A percentile compares a stretch with the other conserved stretches of the same genome.
These are phyloP conservation scores for Aquilaria agallochum DNA, from an alignment of 441 rosid genomes.

Conservation along the genomic window DNA sequence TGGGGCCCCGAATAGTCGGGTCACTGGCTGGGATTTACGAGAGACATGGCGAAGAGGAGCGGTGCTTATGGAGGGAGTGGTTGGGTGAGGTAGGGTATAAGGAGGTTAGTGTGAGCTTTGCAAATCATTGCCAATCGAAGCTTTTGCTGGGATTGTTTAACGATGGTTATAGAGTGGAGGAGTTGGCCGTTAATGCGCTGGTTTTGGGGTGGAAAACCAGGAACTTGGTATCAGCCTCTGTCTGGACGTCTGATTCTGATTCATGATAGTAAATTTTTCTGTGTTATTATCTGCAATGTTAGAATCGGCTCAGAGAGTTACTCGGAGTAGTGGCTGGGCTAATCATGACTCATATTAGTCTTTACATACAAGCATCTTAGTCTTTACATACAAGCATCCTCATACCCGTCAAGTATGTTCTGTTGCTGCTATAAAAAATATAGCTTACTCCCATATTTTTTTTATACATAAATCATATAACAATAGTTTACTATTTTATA, in stretches of 20 bases:
- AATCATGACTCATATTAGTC: too few species aligned
- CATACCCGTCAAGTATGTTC: too few species aligned
- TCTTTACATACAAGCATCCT: too few species aligned
- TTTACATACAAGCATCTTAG: too few species aligned
- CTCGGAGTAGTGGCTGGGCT: too few species aligned
- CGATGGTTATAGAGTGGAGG: constrained; percentile 66
- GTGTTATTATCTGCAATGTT: too few species aligned
- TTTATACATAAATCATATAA: too few species aligned
- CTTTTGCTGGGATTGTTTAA: constrained; percentile 60
- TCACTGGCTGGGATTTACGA: constrained; percentile 41
- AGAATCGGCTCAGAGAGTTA: too few species aligned
- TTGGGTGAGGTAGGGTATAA: constrained; percentile 37
- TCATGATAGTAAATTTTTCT: constrained; percentile 10
- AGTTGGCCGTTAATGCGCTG: constrained; percentile 43
- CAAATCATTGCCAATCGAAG: constrained; percentile 79
- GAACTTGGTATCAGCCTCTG: constrained; percentile 60
- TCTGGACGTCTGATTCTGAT: constrained; percentile 43
- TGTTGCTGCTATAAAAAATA: too few species aligned
- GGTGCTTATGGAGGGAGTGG: constrained; percentile 47
- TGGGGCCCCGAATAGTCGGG: constrained; percentile 52
- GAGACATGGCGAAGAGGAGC: constrained; percentile 17
- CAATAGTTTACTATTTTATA: too few species aligned
- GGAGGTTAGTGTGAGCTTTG: constrained; percentile 40
- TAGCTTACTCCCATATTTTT: too few species aligned
- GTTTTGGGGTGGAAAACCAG: constrained; percentile 74